Evolutionary conservation across 2,329 filamentous ascomycete species (phyloP), one percentile per base, ranked within the genome.

Genomic region (Fusarium illudens): DNA sequence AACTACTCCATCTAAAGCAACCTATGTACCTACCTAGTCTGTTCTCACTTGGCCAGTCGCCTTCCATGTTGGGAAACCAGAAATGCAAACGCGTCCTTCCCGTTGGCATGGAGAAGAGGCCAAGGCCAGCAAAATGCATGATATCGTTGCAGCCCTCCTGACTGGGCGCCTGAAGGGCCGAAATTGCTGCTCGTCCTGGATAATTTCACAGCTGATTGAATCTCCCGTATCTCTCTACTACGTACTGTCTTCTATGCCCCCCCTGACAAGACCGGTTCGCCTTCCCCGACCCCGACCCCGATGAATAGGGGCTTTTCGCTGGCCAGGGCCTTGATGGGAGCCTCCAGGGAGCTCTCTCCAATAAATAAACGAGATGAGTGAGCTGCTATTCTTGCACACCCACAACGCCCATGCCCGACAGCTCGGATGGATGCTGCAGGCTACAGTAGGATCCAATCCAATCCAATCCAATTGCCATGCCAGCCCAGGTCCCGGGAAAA

Each of bases 141-240:
- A 65, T 62, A 34, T 34, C 20, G 39, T 57, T 32, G 6, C 22
- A 46, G 36, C 50, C 19, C 60, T 52, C 34, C 29, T 58, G 53
- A 37, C 53, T 49, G 48, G 60, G 36, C 49, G 71, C 66, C 58
- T 68, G 58, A 55, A 67, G 17, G 37, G 33, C 68, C 67, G 68
- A 73, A 58, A 73, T 73, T 73, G 60, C 68, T 62, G n/a, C 12
- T 59, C 39, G 51, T 52, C 60, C 67, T 64, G 57, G 54, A 72
- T 62, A 70, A 72, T 71, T 60, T 71, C 60, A 59, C 56, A 63
- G 36, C 55, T 49, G 53, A 36, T 62, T 60, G 58, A 66, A 68
- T 63, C 60, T 66, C 60, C 20, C 15, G 62, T 51, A 32, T 60
- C 22, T 59, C 46, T 44, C 34, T 17, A 30, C n/a, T n/a, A n/a